Conservation (phyloP, 2,329 filamentous ascomycete species). For the Ustulina deusta region DNA sequence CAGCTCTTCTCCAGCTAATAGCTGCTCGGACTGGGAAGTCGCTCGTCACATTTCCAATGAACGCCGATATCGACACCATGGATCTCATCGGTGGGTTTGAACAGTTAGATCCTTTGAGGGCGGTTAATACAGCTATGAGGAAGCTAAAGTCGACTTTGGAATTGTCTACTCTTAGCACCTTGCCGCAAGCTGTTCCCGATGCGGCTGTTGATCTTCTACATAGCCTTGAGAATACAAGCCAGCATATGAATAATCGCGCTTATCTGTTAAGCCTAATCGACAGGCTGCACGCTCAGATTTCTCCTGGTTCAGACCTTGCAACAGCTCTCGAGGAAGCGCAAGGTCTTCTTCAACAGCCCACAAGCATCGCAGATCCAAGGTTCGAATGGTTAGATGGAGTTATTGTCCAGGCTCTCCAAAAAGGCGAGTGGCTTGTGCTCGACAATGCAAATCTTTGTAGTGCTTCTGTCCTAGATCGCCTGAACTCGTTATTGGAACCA, state of each 20-base stretch:
- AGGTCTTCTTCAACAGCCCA: slow-evolving; percentile 63
- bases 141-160: slow-evolving; percentile 58
- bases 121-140: slow-evolving; percentile 71
- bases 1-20: slow-evolving; percentile 80
- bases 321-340: slow-evolving; percentile 62
- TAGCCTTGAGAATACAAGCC: slow-evolving; percentile 58
- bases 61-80: slow-evolving; percentile 95
- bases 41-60: slow-evolving; percentile 87
- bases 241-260: slow-evolving; percentile 55
- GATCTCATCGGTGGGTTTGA: slow-evolving; percentile 97
- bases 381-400: slow-evolving; percentile 98
- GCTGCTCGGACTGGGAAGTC: slow-evolving; percentile 82
- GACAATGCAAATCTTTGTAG: slow-evolving; percentile 98
- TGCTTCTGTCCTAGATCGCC: slow-evolving; percentile 89
- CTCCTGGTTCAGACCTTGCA: slow-evolving; percentile 60
- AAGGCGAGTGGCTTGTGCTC: slow-evolving; percentile 91
- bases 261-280: slow-evolving; percentile 56
- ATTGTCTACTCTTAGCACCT: slow-evolving; percentile 59
- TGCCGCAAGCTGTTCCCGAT: slow-evolving; percentile 61
- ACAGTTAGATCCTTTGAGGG: slow-evolving; percentile 85
- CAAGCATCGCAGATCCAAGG: slow-evolving; percentile 75
- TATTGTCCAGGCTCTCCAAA: slow-evolving; percentile 85
- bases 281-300: slow-evolving; percentile 56
- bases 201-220: slow-evolving; percentile 65
- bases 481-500: slow-evolving; percentile 94